Conservation (phyloP, 1,139 yeast genomes). For the Yamadazyma dushanensis region DNA sequence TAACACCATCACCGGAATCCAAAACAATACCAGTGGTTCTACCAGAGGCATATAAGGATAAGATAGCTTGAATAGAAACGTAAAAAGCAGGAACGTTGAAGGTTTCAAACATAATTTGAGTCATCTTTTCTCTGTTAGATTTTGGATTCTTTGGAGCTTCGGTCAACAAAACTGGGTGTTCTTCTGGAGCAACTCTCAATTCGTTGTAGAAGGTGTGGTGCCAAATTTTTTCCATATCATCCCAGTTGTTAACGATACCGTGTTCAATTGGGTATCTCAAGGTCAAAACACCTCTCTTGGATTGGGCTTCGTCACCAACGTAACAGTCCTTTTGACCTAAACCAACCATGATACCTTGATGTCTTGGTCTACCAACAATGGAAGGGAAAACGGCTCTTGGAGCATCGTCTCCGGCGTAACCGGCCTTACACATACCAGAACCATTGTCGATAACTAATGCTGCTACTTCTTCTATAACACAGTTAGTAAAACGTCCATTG, state of each 20-base stretch:
- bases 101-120: slow-evolving; percentile 97
- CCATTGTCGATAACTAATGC: slow-evolving; percentile 98
- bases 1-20: slow-evolving; percentile 99
- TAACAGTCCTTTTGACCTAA: slow-evolving; percentile 99
- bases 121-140: slow-evolving; percentile 99
- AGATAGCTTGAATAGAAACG: slow-evolving; percentile 97
- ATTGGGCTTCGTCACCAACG: slow-evolving; percentile 99
- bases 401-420: slow-evolving; percentile 99
- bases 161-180: slow-evolving; percentile 96
- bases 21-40: slow-evolving; percentile 99
- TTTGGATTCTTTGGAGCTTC: slow-evolving; percentile 99
- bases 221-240: slow-evolving; percentile 99
- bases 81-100: slow-evolving; percentile 99
- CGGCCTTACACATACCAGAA: slow-evolving; percentile 99
- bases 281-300: slow-evolving; percentile 99
- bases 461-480: slow-evolving; percentile 49
- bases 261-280: slow-evolving; percentile 99
- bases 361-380: slow-evolving; percentile 99
- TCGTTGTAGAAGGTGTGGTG: slow-evolving; percentile 97
- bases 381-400: slow-evolving; percentile 99
- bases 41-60: slow-evolving; percentile 97
- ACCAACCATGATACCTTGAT: slow-evolving; percentile 99
- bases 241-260: slow-evolving; percentile 99
- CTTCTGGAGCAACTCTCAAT: slow-evolving; percentile 98
- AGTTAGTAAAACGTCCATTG: background rate